A percentile compares a stretch with the other conserved stretches of the same genome.
phyloP scores from a whole-genome alignment of 78 protist genomes.

The Pelomyxa schiedti region DNA sequence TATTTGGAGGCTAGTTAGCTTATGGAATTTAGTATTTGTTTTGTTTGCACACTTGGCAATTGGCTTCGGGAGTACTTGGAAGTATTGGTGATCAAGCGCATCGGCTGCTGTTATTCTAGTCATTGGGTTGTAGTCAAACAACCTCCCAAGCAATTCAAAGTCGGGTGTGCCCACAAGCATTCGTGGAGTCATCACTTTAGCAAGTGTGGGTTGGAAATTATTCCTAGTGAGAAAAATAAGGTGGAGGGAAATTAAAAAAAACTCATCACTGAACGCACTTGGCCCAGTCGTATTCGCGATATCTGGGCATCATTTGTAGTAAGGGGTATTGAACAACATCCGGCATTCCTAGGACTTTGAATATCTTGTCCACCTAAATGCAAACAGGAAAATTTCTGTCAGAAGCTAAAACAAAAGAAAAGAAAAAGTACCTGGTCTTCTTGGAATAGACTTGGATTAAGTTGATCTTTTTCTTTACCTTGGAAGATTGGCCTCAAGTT shows the following conservation, averaged over 20 bases:
- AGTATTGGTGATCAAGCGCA: conserved; percentile 69
- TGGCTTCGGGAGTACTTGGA: conserved; percentile 51
- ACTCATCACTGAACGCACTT: not conserved
- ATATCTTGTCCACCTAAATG: conserved; percentile 53
- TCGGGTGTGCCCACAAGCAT: conserved; percentile 1
- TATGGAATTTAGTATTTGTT: no score
- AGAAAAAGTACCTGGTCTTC: conserved; percentile 61
- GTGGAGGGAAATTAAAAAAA: not conserved
- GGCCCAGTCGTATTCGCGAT: conserved; percentile 2
- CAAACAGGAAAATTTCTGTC: no score
- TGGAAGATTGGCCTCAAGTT: conserved; percentile 57
- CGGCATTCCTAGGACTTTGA: conserved; percentile 52
- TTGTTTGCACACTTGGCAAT: conserved; percentile 18
- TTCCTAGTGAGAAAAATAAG: not conserved
- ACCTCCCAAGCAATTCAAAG: conserved; percentile 24
- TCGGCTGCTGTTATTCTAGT: conserved; percentile 64
- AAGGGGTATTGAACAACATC: conserved; percentile 33
- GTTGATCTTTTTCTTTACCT: conserved; percentile 41
- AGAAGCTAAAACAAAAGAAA: no score
- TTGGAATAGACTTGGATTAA: conserved; percentile 41
- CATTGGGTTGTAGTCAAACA: conserved; percentile 62
- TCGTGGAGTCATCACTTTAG: not conserved
- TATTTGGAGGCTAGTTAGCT: no score
- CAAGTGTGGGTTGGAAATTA: not conserved
- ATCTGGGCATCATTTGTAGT: conserved; percentile 27